Evolutionary conservation across 2,329 filamentous ascomycete species (phyloP).

Genomic region (Chrysoporthe austroafricana): DNA sequence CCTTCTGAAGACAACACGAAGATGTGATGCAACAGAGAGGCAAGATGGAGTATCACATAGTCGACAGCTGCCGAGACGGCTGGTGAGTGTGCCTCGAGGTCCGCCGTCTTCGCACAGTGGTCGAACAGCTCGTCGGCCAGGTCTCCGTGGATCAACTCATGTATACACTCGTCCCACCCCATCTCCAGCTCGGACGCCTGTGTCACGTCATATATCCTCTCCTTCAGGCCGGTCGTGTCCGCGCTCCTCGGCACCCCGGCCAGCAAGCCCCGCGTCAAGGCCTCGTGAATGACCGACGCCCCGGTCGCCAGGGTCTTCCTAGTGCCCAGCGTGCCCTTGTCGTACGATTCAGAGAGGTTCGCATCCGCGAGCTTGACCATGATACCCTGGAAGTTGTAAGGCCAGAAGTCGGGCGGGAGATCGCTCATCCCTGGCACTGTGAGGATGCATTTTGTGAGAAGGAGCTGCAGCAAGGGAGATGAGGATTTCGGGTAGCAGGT

Average conservation of each 20-base stretch:
- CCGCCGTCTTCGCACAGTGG: constrained; percentile 61
- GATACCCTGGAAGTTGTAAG: constrained; percentile 61
- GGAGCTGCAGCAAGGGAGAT: constrained; percentile 68
- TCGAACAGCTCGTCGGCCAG: constrained; percentile 68
- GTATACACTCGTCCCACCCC: constrained; percentile 70
- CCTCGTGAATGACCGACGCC: constrained; percentile 70
- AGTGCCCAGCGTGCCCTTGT: constrained; percentile 75
- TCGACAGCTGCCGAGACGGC: constrained; percentile 68
- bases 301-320: constrained; percentile 77
- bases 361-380: constrained; percentile 66
- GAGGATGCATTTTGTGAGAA: constrained; percentile 68
- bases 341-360: constrained; percentile 79
- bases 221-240: constrained; percentile 32
- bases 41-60: constrained; percentile 70
- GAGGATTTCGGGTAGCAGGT: constrained; percentile 44
- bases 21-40: constrained; percentile 74
- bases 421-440: constrained; percentile 68
- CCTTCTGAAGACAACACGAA: constrained; percentile 76
- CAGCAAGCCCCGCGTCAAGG: constrained; percentile 67
- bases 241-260: constrained; percentile 55
- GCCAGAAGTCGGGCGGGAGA: constrained; percentile 68
- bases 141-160: constrained; percentile 69
- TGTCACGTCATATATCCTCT: constrained; percentile 56
- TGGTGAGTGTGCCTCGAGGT: constrained; percentile 66
- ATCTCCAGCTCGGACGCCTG: constrained; percentile 63